Base-by-base conservation (phyloP, 805 yeast genomes). In the Starmerella kuoi region DNA sequence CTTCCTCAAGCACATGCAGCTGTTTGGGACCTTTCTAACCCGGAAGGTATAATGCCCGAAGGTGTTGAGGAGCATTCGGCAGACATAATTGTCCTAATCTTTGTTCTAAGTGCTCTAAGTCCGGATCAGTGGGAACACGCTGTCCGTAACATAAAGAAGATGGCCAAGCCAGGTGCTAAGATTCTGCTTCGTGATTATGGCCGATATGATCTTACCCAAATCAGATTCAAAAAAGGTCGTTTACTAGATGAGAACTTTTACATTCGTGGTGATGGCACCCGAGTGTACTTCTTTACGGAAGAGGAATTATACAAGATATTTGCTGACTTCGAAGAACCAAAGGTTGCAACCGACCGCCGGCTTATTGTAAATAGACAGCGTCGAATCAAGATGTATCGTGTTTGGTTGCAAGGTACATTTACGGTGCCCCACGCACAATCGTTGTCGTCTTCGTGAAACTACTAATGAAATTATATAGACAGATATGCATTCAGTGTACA, bases 261-360 rank as follows among this genome's bases (percentile, higher is more conserved):
- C 61, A 85, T 87, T 30, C 74, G 98, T 56, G 98, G 98, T 30
- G 98, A 91, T 59, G 98, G 98, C 37, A 91, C 98, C 0, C 70
- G 98, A 53, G 98, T 91, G 11, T 91, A 91, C 60, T 91, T 91
- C 65, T 91, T 91, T 66, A 84, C 95, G 2, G 97, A 88, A 58
- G 94, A 88, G 45, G 95, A 91, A 62, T 62, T 88, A 44, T 68
- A 82, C 47, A 65, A 71, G 35, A 81, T 88, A 3, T 91, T 88
- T 59, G 56, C 61, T 22, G 66, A 69, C 5, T 85, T 88, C 55
- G 60, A 56, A n/a, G 88, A 82, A 49, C 72, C 67, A 31, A 79
- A 72, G 58, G 79, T 91, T 31, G 97, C 83, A 1, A 81, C 94
- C 1, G 98, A 91, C 64, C 73, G 95, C 59, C 67, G 98, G 54